These are phyloP conservation scores for Colletotrichum destructivum DNA, from an alignment of 2,329 filamentous ascomycete genomes.

Conservation along the genomic window DNA sequence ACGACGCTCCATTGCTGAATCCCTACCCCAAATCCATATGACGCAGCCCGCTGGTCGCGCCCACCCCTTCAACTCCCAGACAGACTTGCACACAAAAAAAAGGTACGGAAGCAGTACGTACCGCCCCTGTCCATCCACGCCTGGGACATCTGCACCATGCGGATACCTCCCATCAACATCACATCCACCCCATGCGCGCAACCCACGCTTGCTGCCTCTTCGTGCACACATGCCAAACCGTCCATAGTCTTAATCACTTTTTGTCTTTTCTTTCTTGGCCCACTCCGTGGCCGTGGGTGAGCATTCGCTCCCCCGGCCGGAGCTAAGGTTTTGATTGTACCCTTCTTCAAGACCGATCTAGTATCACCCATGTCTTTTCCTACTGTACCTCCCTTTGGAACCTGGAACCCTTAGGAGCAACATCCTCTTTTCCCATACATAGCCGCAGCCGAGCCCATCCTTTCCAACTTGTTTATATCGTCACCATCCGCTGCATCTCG, in stretches of 20 bases:
- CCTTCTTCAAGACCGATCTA: slow-evolving; percentile 52
- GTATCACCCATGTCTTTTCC: slow-evolving; percentile 51
- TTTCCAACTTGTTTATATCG: slow-evolving; percentile 32
- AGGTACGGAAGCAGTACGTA: slow-evolving; percentile 35
- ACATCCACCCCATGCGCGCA: slow-evolving; percentile 49
- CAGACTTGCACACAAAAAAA: slow-evolving; percentile 30
- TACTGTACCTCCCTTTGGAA: slow-evolving; percentile 49
- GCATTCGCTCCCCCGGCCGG: slow-evolving; percentile 53
- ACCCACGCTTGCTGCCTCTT: slow-evolving; percentile 51
- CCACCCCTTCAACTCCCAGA: slow-evolving; percentile 23
- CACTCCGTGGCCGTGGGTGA: slow-evolving; percentile 56
- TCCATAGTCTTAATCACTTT: slow-evolving; percentile 43
- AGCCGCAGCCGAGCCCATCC: slow-evolving; percentile 45
- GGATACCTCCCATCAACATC: slow-evolving; percentile 41
- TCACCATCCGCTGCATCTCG: slow-evolving; percentile 20
- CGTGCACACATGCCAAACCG: slow-evolving; percentile 45
- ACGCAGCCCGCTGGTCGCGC: slow-evolving; percentile 45
- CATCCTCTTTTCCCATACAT: slow-evolving; percentile 48
- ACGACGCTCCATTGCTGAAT: slow-evolving; percentile 51
- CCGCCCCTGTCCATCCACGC: slow-evolving; percentile 34
- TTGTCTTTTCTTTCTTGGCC: slow-evolving; percentile 51
- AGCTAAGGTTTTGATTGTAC: slow-evolving; percentile 53
- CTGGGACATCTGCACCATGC: slow-evolving; percentile 34
- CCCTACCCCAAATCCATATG: slow-evolving; percentile 50
- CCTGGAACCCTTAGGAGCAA: slow-evolving; percentile 45